Evolutionary conservation across 768 basidiomycete genomes (phyloP).

Genomic region (Cantharellus cinnabarinus): DNA sequence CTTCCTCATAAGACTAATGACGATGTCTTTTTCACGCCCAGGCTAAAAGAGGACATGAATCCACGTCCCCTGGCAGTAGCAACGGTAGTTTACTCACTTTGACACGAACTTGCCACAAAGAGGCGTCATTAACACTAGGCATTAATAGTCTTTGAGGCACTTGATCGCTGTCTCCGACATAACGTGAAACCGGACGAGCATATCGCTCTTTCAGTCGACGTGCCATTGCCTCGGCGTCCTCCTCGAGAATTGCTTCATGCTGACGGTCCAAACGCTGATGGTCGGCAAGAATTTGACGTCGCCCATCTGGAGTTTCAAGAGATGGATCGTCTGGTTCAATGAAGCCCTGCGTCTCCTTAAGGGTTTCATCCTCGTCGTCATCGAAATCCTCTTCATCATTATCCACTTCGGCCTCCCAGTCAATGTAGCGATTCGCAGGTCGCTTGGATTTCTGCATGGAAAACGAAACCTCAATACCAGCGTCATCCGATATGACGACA

Average conservation of each 20-base stretch:
- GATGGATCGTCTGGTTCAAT: conserved; percentile 39
- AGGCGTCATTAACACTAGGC: conserved; percentile 92
- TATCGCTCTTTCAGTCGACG: conserved; percentile 64
- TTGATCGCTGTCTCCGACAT: conserved; percentile 81
- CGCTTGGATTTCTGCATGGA: conserved; percentile 30
- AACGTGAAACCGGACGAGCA: conserved; percentile 41
- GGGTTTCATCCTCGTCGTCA: conserved; percentile 43
- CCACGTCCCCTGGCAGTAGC: not conserved
- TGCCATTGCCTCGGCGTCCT: conserved; percentile 70
- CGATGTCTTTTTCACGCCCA: conserved; percentile 81
- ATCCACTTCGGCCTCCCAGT: conserved; percentile 89
- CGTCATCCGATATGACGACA: not conserved
- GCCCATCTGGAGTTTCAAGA: conserved; percentile 12
- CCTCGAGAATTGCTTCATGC: conserved; percentile 52
- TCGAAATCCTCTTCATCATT: conserved; percentile 93
- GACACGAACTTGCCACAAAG: conserved; percentile 85
- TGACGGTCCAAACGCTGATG: conserved; percentile 50
- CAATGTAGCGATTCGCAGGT: conserved; percentile 65
- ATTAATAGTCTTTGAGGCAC: conserved; percentile 85
- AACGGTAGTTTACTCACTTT: conserved; percentile 30
- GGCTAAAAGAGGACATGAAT: conserved; percentile 26
- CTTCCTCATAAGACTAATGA: conserved; percentile 89
- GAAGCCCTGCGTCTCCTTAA: conserved; percentile 9
- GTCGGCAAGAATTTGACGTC: conserved; percentile 26
- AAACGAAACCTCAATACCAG: not conserved